phyloP scores from a whole-genome alignment of 768 basidiomycete genomes.

The Psilocybe cubensis region DNA sequence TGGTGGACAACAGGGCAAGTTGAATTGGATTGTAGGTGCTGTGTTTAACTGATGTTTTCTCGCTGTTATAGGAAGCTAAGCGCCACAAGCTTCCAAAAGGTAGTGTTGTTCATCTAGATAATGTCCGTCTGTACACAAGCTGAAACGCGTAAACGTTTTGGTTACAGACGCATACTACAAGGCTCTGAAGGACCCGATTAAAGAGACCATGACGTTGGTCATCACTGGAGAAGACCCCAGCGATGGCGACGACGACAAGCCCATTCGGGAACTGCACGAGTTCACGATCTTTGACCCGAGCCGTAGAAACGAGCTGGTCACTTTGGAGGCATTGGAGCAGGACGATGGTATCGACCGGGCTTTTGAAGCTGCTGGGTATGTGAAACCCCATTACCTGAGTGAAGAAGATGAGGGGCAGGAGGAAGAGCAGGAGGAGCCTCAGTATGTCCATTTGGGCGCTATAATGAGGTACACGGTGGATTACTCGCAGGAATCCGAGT shows the following conservation, averaged over 20 bases:
- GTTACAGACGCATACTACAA: constrained; percentile 45
- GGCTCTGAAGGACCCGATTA: constrained; percentile 30
- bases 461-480: constrained; percentile 55
- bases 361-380: constrained; percentile 61
- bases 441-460: constrained; percentile 48
- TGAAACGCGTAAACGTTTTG: no score
- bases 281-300: constrained; percentile 66
- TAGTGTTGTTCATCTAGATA: not conserved
- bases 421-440: constrained; percentile 38
- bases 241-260: constrained; percentile 46
- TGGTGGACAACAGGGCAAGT: constrained; percentile 23
- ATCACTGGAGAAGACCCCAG: constrained; percentile 36
- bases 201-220: constrained; percentile 38
- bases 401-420: constrained; percentile 71
- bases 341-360: constrained; percentile 41
- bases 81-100: constrained; percentile 21
- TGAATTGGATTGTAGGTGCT: not conserved
- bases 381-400: constrained; percentile 45
- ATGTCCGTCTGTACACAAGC: no score
- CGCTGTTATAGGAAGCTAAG: constrained; percentile 28
- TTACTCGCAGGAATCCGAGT: constrained; percentile 55
- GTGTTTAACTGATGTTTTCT: not conserved
- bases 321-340: constrained; percentile 49
- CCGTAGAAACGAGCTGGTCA: constrained; percentile 47
- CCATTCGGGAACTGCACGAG: constrained; percentile 56